These are phyloP conservation scores for Solanum hybrid DNA, from an alignment of 305 asterid species.

Conservation along the genomic window DNA sequence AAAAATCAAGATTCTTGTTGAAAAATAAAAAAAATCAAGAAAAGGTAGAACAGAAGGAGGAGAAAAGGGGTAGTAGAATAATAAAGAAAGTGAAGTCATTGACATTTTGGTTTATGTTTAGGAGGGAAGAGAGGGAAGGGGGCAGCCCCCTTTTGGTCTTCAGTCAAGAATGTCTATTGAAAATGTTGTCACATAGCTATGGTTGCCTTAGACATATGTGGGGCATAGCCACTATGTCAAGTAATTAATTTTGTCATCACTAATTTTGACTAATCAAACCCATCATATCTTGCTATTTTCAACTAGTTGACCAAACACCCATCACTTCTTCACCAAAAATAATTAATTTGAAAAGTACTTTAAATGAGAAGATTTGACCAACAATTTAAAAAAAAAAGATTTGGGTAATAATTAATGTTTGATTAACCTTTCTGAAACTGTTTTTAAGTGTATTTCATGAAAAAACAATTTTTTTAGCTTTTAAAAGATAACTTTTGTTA, in stretches of 20 bases:
- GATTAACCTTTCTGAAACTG: not conserved
- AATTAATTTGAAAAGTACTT: not conserved
- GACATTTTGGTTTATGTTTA: not conserved
- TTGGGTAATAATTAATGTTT: not conserved
- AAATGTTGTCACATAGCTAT: constrained; percentile 14
- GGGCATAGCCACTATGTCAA: not conserved
- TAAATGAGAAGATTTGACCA: not conserved
- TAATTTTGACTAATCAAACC: not conserved
- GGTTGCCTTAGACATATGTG: not conserved
- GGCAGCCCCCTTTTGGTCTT: not conserved
- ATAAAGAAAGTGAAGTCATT: not conserved
- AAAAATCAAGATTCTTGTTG: not conserved
- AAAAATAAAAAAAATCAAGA: not conserved
- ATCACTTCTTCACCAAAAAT: not conserved
- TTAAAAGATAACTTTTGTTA: not conserved
- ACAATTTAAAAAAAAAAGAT: not conserved
- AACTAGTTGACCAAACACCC: not conserved
- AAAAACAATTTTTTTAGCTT: not conserved
- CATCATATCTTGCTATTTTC: not conserved
- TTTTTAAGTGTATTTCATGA: not conserved
- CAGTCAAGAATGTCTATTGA: constrained; percentile 41
- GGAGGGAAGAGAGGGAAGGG: not conserved
- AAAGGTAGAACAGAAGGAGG: not conserved
- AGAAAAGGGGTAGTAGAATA: not conserved
- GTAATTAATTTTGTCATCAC: not conserved